phyloP scores from a whole-genome alignment of 2,329 filamentous ascomycete species.

The Didymella pinodella region DNA sequence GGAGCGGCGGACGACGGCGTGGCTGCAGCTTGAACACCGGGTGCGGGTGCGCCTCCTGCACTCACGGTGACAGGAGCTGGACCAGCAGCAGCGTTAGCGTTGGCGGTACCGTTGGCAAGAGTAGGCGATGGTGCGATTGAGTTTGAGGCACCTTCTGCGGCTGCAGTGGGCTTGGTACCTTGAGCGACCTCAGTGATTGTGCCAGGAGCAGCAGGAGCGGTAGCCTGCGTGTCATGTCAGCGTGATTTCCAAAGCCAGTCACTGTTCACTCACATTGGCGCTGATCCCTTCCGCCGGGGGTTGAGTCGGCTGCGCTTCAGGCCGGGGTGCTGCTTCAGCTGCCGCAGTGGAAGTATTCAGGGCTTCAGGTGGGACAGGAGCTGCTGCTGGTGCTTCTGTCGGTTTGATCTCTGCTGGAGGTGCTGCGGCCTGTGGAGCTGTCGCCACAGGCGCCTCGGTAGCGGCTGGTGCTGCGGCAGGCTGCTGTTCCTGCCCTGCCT shows the following conservation, averaged over 20 bases:
- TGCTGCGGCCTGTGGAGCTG: slow-evolving; percentile 9
- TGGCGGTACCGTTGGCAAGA: slow-evolving; percentile 2
- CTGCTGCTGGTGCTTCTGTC: slow-evolving; percentile 14
- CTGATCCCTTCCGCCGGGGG: slow-evolving; percentile 17
- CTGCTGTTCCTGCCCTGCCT: slow-evolving; percentile 19
- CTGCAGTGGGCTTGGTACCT: slow-evolving; percentile 2
- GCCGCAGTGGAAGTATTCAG: slow-evolving; percentile 4
- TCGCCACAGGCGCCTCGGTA: slow-evolving; percentile 6
- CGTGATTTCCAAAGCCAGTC: neutral
- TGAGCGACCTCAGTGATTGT: slow-evolving; percentile 21
- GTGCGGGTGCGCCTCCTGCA: slow-evolving; percentile 23
- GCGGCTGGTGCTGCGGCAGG: slow-evolving; percentile 15
- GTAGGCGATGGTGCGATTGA: neutral
- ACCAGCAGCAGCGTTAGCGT: slow-evolving; percentile 23
- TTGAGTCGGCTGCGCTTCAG: slow-evolving; percentile 17
- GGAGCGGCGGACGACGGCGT: slow-evolving; percentile 21
- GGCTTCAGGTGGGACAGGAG: slow-evolving; percentile 15
- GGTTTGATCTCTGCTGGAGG: slow-evolving; percentile 14
- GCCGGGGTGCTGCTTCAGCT: slow-evolving; percentile 8
- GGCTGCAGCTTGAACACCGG: slow-evolving; percentile 20
- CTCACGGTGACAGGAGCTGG: slow-evolving; percentile 28
- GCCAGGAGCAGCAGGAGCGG: slow-evolving; percentile 10
- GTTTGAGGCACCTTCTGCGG: neutral
- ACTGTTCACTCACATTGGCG: slow-evolving; percentile 24
- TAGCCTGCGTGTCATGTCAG: slow-evolving; percentile 5